These are phyloP conservation scores for Ceratobasidium sp. DNA, from an alignment of 1,284 basidiomycete species.

Conservation along the genomic window DNA sequence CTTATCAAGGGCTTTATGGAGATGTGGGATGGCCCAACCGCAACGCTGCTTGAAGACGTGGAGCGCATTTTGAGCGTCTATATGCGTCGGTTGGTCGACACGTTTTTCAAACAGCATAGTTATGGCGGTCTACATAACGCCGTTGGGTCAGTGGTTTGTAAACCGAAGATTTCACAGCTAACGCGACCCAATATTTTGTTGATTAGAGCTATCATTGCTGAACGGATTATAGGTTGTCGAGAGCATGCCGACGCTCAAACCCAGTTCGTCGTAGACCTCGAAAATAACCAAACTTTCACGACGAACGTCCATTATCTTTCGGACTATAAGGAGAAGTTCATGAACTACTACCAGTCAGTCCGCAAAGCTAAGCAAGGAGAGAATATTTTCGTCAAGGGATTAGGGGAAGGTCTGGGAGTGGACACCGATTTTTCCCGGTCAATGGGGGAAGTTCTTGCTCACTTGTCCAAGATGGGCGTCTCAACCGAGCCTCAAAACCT, in stretches of 20 bases:
- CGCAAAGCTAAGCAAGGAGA: conserved; percentile 18
- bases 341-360: conserved; percentile 27
- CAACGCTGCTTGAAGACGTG: conserved; percentile 65
- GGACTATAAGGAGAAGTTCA: conserved; percentile 56
- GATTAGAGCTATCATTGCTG: conserved; percentile 28
- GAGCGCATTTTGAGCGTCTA: conserved; percentile 61
- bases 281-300: conserved; percentile 43
- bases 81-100: conserved; percentile 61
- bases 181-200: not conserved
- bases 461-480: conserved; percentile 59
- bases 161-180: not conserved
- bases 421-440: conserved; percentile 40
- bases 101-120: conserved; percentile 69
- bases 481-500: conserved; percentile 60
- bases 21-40: conserved; percentile 62
- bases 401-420: conserved; percentile 7
- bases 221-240: conserved; percentile 23
- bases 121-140: conserved; percentile 68
- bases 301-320: conserved; percentile 55
- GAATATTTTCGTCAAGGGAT: conserved; percentile 30
- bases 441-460: conserved; percentile 55
- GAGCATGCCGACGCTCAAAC: conserved; percentile 37
- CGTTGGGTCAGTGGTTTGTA: conserved; percentile 64
- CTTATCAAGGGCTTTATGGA: conserved; percentile 55
- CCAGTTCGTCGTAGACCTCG: conserved; percentile 19